These are phyloP conservation scores for Cyphellophora europaea DNA, from an alignment of 2,329 filamentous ascomycete species.

Conservation along the genomic window DNA sequence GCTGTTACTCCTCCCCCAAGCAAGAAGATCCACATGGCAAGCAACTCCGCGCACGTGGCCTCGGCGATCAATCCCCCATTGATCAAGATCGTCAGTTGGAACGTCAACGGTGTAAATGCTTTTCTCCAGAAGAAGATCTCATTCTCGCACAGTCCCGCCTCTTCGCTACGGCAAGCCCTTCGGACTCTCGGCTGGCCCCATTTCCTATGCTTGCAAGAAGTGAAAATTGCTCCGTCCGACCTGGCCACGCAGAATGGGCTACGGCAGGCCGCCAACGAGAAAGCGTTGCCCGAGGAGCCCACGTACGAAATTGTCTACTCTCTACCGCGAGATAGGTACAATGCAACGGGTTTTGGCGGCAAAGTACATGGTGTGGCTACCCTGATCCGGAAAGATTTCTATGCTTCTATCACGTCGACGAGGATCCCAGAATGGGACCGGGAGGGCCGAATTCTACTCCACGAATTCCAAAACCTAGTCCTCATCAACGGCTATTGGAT, in stretches of 20 bases:
- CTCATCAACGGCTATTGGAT: slow-evolving; percentile 46
- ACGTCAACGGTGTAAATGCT: slow-evolving; percentile 38
- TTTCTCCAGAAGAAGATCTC: slow-evolving; percentile 33
- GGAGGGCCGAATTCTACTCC: slow-evolving; percentile 42
- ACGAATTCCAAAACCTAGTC: slow-evolving; percentile 11
- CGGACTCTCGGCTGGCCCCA: slow-evolving; percentile 35
- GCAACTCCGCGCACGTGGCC: background rate
- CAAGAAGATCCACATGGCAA: slow-evolving; percentile 6
- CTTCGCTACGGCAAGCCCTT: slow-evolving; percentile 31
- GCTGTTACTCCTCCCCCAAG: slow-evolving; percentile 7
- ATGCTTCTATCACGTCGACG: slow-evolving; percentile 21
- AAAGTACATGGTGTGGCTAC: slow-evolving; percentile 45
- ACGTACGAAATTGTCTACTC: slow-evolving; percentile 36
- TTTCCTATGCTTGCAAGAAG: slow-evolving; percentile 39
- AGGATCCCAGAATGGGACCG: slow-evolving; percentile 40
- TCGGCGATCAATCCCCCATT: slow-evolving; percentile 3
- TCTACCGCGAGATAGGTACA: slow-evolving; percentile 39
- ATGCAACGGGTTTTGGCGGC: slow-evolving; percentile 40
- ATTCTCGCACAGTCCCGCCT: slow-evolving; percentile 25
- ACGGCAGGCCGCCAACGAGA: slow-evolving; percentile 26
- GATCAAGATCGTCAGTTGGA: slow-evolving; percentile 34
- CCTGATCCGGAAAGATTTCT: slow-evolving; percentile 38
- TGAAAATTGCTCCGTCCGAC: slow-evolving; percentile 37
- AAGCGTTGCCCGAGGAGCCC: slow-evolving; percentile 19
- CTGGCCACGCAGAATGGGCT: slow-evolving; percentile 29